Evolutionary conservation across 176 grass and related monocot species (phyloP), one percentile per base, ranked within the genome.

Genomic region (Aegilops bicornis): DNA sequence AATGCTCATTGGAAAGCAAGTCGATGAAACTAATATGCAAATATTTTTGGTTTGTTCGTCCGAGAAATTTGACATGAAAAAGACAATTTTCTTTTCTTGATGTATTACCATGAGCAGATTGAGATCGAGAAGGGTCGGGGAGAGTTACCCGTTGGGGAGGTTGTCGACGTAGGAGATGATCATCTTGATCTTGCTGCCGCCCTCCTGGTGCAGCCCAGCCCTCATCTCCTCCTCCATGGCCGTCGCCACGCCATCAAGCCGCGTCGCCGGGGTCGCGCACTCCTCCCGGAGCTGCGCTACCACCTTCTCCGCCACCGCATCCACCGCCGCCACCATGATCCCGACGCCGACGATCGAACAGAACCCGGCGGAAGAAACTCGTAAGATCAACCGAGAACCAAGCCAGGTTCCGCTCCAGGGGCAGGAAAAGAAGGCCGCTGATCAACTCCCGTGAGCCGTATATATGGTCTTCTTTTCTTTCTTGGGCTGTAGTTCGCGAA

Each of bases 141-240:
- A 16, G 17, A 58, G 52, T 83, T 85, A 95, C 93, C 96, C 96
- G 15, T 88, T 92, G 23, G 96, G 96, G 81, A 98, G 96, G 60
- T 82, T 93, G 73, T 98, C 91, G 65, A 98, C 93, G 81, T 89
- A 95, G 63, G 87, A 93, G 56, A 93, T 40, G 43, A 98, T 92
- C 96, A 98, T 98, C 91, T 95, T 90, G 45, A 95, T 64, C 81
- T 89, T 93, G 88, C 91, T 98, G 39, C 87, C 81, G 84, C 89
- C 93, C 27, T 91, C 92, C 82, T 76, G 68, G 20, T 54, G 48
- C 4, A 97, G 80, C 0, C 93, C 93, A 0, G 87, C 87, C 27
- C n/a, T 24, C 93, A 95, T 95, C 93, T 89, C 93, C 3, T 32
- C 79, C 82, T 67, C 90, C 85, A 92, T 67, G 6, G 78, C 85